phyloP scores from a whole-genome alignment of 2,329 filamentous ascomycete species.

The Aureobasidium musti region DNA sequence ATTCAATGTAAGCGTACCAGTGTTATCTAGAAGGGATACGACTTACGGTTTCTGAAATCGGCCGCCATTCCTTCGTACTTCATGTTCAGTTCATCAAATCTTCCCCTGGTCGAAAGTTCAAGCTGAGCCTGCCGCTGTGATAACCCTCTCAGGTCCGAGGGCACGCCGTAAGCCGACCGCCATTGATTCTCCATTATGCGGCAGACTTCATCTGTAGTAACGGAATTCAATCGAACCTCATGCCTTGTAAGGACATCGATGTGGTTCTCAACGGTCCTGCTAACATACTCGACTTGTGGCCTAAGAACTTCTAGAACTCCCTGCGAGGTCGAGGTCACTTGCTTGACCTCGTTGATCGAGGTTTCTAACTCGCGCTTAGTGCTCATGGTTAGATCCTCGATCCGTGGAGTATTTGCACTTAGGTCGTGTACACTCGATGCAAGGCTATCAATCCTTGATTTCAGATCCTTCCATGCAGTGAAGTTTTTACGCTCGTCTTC shows the following conservation, averaged over 20 bases:
- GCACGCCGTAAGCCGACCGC: not conserved
- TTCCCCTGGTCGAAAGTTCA: not conserved
- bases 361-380: not conserved
- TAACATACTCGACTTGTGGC: not conserved
- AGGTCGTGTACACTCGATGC: not conserved
- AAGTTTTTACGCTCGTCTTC: not conserved
- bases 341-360: not conserved
- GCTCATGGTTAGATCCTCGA: not conserved
- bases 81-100: not conserved
- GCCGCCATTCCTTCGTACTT: not conserved
- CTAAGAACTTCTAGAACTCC: not conserved
- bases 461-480: not conserved
- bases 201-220: conserved; percentile 11
- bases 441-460: not conserved
- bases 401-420: not conserved
- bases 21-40: not conserved
- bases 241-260: conserved; percentile 5
- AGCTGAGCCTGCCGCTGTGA: not conserved
- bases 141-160: not conserved
- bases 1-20: not conserved
- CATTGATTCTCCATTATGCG: conserved; percentile 5
- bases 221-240: not conserved
- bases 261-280: not conserved
- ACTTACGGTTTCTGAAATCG: not conserved
- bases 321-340: not conserved